Evolutionary conservation across 805 yeast species (phyloP), one percentile per base, ranked within the genome.

Genomic region (Lipomyces yamadae): DNA sequence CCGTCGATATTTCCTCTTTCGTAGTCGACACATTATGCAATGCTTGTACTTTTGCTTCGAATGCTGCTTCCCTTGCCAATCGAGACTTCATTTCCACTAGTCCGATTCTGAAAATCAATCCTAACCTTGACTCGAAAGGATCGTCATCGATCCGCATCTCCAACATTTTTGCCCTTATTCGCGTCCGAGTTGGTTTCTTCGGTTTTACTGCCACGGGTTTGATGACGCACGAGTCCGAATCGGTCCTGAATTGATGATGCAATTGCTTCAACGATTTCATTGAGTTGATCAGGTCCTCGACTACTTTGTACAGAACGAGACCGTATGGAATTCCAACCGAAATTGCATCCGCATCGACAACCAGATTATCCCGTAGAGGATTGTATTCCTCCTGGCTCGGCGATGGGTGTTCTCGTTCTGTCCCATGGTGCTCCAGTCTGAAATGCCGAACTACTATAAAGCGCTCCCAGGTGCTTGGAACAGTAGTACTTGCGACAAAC

Each of bases 61-160:
- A 81, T 6, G 81, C 76, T 6, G 72, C 74, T 33, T 78, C 73
- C 66, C 89, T 87, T 32, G 84, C 85, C 11, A 85, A 60, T 68
- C 97, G 81, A 61, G 81, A 79, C 70, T 80, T 81, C 74, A 91
- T 96, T 71, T 76, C 81, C 6, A 72, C 67, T 58, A 66, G 57
- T 0, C 96, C 96, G 10, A 89, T 81, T 71, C 88, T 88, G 73
- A 83, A 87, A 34, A 88, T 85, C 73, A 85, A 80, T 30, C 85
- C 83, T 58, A 93, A 78, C 72, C 91, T 88, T 6, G 87, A 81
- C 76, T 94, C 98, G 76, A 93, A 92, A 6, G 96, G 94, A 77
- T 94, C 98, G 76, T 91, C 96, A 64, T 91, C 97, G 69, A 92
- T 81, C 32, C 88, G 82, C 50, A 92, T 78, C 3, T 88, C 80